phyloP scores from a whole-genome alignment of 805 yeast species.

The Saturnispora sekii region DNA sequence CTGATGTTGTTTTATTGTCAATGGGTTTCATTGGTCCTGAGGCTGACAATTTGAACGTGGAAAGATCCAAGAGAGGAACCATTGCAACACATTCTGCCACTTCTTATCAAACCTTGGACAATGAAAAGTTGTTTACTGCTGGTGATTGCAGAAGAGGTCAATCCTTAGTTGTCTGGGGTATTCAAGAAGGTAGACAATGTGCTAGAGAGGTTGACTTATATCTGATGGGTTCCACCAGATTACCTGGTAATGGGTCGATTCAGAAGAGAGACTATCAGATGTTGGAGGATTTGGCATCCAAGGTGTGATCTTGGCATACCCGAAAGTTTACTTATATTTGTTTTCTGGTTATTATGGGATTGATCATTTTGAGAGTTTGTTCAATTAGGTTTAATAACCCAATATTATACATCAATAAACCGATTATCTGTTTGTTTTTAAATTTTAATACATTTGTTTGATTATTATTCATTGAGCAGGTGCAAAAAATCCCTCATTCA shows the following conservation, averaged over 20 bases:
- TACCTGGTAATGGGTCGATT: constrained; percentile 93
- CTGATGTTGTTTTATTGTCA: constrained; percentile 85
- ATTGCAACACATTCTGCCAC: constrained; percentile 52
- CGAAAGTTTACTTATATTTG: neutral
- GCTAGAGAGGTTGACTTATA: constrained; percentile 84
- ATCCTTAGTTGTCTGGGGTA: constrained; percentile 97
- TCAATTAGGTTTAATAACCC: too few species aligned
- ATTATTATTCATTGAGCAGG: too few species aligned
- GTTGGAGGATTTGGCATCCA: constrained; percentile 66
- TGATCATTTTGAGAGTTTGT: neutral
- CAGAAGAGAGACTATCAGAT: constrained; percentile 73
- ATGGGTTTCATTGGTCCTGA: constrained; percentile 99
- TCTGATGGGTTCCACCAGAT: constrained; percentile 66
- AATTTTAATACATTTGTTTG: too few species aligned
- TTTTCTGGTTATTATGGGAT: neutral
- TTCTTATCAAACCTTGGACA: constrained; percentile 55
- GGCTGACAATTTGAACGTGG: constrained; percentile 57
- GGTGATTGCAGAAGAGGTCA: constrained; percentile 99
- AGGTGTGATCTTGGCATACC: constrained; percentile 27
- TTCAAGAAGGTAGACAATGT: constrained; percentile 98
- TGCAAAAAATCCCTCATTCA: too few species aligned
- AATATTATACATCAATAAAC: too few species aligned
- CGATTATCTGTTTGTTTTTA: too few species aligned
- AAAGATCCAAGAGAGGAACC: constrained; percentile 78
- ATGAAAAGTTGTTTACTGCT: constrained; percentile 77